Conservation (phyloP, 495 filamentous ascomycete genomes). For the Oidiodendron maius region DNA sequence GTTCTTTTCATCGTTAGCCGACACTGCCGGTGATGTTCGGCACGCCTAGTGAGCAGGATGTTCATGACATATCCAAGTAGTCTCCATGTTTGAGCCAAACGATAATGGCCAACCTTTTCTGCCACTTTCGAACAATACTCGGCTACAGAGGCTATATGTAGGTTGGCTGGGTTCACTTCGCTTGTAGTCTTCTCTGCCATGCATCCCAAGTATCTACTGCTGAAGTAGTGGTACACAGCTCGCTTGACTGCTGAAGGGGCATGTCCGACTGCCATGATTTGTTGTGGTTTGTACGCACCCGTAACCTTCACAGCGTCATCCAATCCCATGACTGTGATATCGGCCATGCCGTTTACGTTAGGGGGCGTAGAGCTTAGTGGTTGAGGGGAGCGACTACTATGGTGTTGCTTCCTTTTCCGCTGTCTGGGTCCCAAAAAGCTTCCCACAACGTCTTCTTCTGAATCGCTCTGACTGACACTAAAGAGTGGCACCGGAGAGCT, state of each 20-base stretch:
- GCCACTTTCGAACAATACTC: conserved; percentile 58
- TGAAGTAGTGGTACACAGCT: conserved; percentile 52
- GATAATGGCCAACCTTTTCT: conserved; percentile 51
- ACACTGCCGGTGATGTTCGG: conserved; percentile 45
- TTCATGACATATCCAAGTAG: conserved; percentile 57
- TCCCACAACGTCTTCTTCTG: conserved; percentile 60
- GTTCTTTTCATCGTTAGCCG: conserved; percentile 27
- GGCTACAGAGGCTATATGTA: conserved; percentile 45
- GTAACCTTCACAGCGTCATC: conserved; percentile 56
- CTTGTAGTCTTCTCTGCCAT: conserved; percentile 28
- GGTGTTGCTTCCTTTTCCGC: conserved; percentile 29
- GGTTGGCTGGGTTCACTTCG: conserved; percentile 29
- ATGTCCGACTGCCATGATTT: conserved; percentile 56
- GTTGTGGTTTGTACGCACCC: conserved; percentile 46
- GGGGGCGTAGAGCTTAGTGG: conserved; percentile 55
- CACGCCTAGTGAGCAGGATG: conserved; percentile 52
- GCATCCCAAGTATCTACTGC: conserved; percentile 47
- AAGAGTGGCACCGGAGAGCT: conserved; percentile 38
- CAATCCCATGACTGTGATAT: conserved; percentile 47
- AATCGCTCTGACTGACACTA: conserved; percentile 56
- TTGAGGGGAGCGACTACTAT: conserved; percentile 30
- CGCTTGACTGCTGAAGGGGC: conserved; percentile 49
- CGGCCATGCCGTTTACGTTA: conserved; percentile 36
- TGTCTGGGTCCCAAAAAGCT: conserved; percentile 49
- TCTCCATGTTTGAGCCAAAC: conserved; percentile 71